These are phyloP conservation scores for Laetiporus sulphureus DNA, from an alignment of 1,284 basidiomycete species.

Conservation along the genomic window DNA sequence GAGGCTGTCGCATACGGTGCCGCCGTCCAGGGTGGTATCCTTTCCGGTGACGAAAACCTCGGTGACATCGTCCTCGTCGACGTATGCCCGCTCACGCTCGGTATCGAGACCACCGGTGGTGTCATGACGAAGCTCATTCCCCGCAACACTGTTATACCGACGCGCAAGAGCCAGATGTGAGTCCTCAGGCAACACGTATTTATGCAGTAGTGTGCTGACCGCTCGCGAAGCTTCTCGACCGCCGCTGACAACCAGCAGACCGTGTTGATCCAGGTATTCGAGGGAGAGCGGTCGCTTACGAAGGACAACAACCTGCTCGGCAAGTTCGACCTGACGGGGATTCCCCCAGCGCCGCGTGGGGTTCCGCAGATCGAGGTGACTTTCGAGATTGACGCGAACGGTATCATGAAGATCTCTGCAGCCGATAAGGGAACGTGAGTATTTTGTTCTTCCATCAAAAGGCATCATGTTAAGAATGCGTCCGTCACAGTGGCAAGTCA, in stretches of 20 bases:
- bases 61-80: slow-evolving; percentile 91
- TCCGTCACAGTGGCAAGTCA: slow-evolving; percentile 61
- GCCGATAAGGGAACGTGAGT: slow-evolving; percentile 88
- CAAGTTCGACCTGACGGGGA: slow-evolving; percentile 91
- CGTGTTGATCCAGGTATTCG: slow-evolving; percentile 87
- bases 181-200: slow-evolving; percentile 1
- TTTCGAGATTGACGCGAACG: slow-evolving; percentile 92
- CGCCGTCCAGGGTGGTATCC: slow-evolving; percentile 81
- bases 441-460: neutral
- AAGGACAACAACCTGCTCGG: slow-evolving; percentile 98
- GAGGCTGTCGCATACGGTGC: slow-evolving; percentile 74
- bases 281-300: slow-evolving; percentile 92
- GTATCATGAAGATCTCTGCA: slow-evolving; percentile 85
- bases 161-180: slow-evolving; percentile 91
- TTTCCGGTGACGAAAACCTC: slow-evolving; percentile 81
- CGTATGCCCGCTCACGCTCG: slow-evolving; percentile 89
- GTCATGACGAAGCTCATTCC: slow-evolving; percentile 97
- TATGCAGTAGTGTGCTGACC: slow-evolving; percentile 2
- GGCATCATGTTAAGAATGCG: neutral
- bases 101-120: slow-evolving; percentile 98
- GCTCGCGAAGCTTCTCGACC: slow-evolving; percentile 74
- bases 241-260: slow-evolving; percentile 93
- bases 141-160: slow-evolving; percentile 97
- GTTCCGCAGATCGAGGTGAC: slow-evolving; percentile 94
- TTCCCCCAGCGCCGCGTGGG: slow-evolving; percentile 93